These are phyloP conservation scores for Candida hispaniensis DNA, from an alignment of 805 yeast species.

Conservation along the genomic window DNA sequence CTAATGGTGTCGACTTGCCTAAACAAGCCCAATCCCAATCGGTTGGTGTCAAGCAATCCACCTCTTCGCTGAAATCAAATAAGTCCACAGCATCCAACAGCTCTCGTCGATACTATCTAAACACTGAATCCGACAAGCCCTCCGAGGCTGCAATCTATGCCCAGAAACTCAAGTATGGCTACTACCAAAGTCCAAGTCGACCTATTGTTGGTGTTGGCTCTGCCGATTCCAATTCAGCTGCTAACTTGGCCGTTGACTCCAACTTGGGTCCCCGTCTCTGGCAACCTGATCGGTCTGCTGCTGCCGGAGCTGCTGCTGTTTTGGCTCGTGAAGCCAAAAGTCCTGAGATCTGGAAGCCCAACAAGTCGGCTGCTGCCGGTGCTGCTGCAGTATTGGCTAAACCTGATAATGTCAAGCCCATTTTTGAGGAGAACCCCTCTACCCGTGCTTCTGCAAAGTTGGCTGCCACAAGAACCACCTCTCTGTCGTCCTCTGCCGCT, in stretches of 20 bases:
- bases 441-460: constrained; percentile 16
- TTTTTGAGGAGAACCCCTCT: constrained; percentile 16
- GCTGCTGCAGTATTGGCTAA: constrained; percentile 10
- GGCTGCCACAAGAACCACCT: constrained; percentile 16
- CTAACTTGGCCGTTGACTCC: constrained; percentile 27
- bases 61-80: constrained; percentile 12
- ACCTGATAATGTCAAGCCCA: constrained; percentile 15
- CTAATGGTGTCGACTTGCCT: constrained; percentile 16
- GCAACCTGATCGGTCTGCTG: constrained; percentile 25
- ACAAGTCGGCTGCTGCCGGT: constrained; percentile 17
- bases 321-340: constrained; percentile 27
- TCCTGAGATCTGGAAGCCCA: constrained; percentile 29
- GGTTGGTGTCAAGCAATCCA: no score
- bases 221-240: constrained; percentile 27
- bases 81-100: constrained; percentile 14
- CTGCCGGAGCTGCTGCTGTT: constrained; percentile 31
- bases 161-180: constrained; percentile 28
- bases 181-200: constrained; percentile 28
- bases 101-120: constrained; percentile 14
- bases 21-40: no score
- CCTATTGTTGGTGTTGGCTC: constrained; percentile 31
- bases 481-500: constrained; percentile 26
- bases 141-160: constrained; percentile 21
- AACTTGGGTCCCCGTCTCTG: constrained; percentile 30
- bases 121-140: constrained; percentile 13